Base-by-base conservation (phyloP, 371 early-diverging fungal genomes). In the Agmasoma carcini region DNA sequence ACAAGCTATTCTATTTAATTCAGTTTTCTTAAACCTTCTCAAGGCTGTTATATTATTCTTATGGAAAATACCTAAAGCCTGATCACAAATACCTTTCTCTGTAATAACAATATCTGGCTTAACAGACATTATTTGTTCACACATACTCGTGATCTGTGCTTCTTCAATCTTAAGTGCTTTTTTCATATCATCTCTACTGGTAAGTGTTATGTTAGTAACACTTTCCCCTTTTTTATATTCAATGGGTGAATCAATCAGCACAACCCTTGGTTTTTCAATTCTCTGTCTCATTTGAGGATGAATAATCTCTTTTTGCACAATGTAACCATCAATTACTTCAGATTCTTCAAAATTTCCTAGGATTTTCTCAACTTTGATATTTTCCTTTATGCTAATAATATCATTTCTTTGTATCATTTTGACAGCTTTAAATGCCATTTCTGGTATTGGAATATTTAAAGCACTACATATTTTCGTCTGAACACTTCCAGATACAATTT, bases 191-290 rank as follows among this genome's bases (percentile, higher is more conserved):
- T 83, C 80, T 70, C 89, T 88, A 69, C 89, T 86, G 62, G 84
- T 82, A 61, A 99, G 86, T 78, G 97, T 96, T 68, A 92, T 88
- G 74, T 87, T 86, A 46, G 96, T 96, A 77, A 94, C 92, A 43
- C 90, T 90, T 77, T 96, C 99, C 55, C 95, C 94, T 82, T 99
- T 99, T 78, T 95, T 94, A 82, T 99, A 99, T 77, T 97, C 99
- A 46, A 99, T 81, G 26, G 95, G 92, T 71, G 92, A 93, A 78
- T 97, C 97, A 56, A 99, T 78, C 56, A 97, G 79, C 12, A 97
- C 77, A 65, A 99, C 81, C 59, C 92, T 84, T 17, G 99, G 96
- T 76, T 95, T 93, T 73, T 89, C 87, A 58, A 99, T 94, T 55
- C 79, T 79, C 56, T 90, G 85, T 64, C 93, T 85, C 99, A 97